Conservation (phyloP, 371 early-diverging fungal species). For the Choanephora cucurbitarum region DNA sequence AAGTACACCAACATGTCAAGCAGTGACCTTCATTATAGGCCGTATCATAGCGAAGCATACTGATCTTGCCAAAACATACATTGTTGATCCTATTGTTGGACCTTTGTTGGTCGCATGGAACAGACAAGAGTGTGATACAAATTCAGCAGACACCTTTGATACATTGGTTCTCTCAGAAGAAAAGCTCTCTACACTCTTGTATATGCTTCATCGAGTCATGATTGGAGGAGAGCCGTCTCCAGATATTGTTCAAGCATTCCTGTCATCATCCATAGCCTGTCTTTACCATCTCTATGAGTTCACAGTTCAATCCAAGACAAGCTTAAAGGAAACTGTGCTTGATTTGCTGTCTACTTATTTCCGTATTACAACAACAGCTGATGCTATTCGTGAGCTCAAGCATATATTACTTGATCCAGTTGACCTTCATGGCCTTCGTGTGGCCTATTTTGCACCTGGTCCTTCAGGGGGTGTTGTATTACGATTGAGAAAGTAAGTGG, state of each 20-base stretch:
- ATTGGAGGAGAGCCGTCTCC: slow-evolving; percentile 70
- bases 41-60: slow-evolving; percentile 56
- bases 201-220: slow-evolving; percentile 55
- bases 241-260: slow-evolving; percentile 55
- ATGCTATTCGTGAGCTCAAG: slow-evolving; percentile 55
- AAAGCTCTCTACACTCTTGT: slow-evolving; percentile 39
- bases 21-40: slow-evolving; percentile 59
- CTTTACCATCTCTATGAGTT: slow-evolving; percentile 68
- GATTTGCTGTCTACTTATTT: slow-evolving; percentile 58
- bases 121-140: slow-evolving; percentile 17
- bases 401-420: slow-evolving; percentile 51
- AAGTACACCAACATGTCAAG: slow-evolving; percentile 35
- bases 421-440: slow-evolving; percentile 49
- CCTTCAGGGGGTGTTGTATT: slow-evolving; percentile 56
- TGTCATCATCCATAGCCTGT: slow-evolving; percentile 50
- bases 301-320: slow-evolving; percentile 51
- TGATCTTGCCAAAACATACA: slow-evolving; percentile 46
- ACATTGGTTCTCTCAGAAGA: slow-evolving; percentile 44
- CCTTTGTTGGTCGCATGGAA: slow-evolving; percentile 43
- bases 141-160: slow-evolving; percentile 22
- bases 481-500: slow-evolving; percentile 38
- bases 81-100: slow-evolving; percentile 53
- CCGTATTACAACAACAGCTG: slow-evolving; percentile 51
- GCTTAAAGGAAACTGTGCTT: slow-evolving; percentile 45
- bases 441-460: slow-evolving; percentile 62